A percentile compares a stretch with the other conserved stretches of the same genome.
Conservation (phyloP, 176 grass and related monocot genomes). For the Carex scoparia region DNA sequence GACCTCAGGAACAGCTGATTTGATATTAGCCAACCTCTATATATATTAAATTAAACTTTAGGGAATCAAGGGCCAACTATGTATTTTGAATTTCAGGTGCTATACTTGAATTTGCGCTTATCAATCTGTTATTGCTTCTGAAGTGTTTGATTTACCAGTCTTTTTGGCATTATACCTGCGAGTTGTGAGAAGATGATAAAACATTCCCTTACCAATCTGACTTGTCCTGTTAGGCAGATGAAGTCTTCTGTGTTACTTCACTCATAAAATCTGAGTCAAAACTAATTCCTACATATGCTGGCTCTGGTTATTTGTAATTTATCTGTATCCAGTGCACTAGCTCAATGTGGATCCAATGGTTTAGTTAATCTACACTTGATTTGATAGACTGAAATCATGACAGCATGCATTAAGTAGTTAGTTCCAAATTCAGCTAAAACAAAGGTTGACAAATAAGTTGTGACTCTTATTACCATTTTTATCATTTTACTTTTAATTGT, state of each 20-base stretch:
- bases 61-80: neutral
- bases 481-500: neutral
- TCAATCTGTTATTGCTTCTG: neutral
- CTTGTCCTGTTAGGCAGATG: neutral
- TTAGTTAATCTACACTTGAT: neutral
- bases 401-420: neutral
- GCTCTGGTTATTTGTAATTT: neutral
- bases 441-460: neutral
- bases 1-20: no score
- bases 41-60: slow-evolving; percentile 8
- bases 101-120: neutral
- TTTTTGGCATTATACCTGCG: neutral
- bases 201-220: neutral
- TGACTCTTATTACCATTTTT: neutral
- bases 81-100: neutral
- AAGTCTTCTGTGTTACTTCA: neutral
- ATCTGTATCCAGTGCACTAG: neutral
- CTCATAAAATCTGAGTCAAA: neutral
- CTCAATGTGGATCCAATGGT: neutral
- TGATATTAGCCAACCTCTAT: neutral
- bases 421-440: neutral
- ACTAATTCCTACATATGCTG: neutral
- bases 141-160: neutral
- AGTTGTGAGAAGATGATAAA: neutral
- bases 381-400: neutral